Conservation (phyloP, 2,329 filamentous ascomycete species). For the Clathrospora elynae region DNA sequence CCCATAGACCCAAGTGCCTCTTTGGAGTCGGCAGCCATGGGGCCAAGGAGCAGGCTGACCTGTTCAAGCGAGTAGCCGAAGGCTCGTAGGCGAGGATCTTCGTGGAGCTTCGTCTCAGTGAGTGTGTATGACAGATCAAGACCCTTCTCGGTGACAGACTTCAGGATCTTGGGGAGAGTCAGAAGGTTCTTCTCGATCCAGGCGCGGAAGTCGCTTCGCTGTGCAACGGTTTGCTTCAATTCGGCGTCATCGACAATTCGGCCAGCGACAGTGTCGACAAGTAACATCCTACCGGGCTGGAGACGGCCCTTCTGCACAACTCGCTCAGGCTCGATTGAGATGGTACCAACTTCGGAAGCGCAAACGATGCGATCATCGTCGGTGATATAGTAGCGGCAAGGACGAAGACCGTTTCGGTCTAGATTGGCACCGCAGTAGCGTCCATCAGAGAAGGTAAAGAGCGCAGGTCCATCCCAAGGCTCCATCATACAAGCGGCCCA, state of each 20-base stretch:
- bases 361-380: conserved; percentile 97
- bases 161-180: conserved; percentile 75
- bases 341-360: conserved; percentile 94
- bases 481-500: conserved; percentile 99
- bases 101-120: conserved; percentile 73
- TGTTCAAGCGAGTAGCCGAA: conserved; percentile 97
- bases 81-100: conserved; percentile 80
- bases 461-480: conserved; percentile 94
- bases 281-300: conserved; percentile 92
- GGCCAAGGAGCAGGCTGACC: conserved; percentile 85
- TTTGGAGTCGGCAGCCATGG: conserved; percentile 97
- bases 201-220: conserved; percentile 80
- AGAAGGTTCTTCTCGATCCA: conserved; percentile 89
- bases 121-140: conserved; percentile 70
- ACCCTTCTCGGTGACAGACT: conserved; percentile 62
- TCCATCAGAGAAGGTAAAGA: conserved; percentile 96
- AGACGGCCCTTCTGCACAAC: conserved; percentile 92
- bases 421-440: conserved; percentile 96
- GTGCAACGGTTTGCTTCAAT: conserved; percentile 86
- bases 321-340: conserved; percentile 85
- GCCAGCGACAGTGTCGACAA: conserved; percentile 88
- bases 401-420: conserved; percentile 91
- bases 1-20: conserved; percentile 97
- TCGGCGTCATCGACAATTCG: conserved; percentile 94
- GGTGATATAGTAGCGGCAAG: conserved; percentile 95